These are phyloP conservation scores for Lichtheimia ramosa DNA, from an alignment of 371 early-diverging fungal species.

Conservation along the genomic window DNA sequence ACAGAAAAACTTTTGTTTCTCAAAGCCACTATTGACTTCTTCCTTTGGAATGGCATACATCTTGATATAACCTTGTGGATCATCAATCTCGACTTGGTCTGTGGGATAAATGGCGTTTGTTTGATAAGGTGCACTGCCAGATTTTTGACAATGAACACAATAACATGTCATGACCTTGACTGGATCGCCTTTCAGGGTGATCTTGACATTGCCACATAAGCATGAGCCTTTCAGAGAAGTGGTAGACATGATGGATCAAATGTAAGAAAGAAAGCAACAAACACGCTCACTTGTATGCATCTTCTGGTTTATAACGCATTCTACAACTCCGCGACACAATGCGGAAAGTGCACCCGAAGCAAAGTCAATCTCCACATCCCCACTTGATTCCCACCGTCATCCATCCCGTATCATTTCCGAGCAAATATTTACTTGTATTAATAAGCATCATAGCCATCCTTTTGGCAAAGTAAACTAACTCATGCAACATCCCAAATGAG, in stretches of 20 bases:
- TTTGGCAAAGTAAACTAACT: too few species aligned
- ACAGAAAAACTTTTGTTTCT: slow-evolving; percentile 31
- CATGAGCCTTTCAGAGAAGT: slow-evolving; percentile 12
- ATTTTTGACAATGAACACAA: slow-evolving; percentile 29
- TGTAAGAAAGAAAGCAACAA: background rate
- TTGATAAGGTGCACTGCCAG: slow-evolving; percentile 25
- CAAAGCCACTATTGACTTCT: slow-evolving; percentile 19
- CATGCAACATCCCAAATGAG: too few species aligned
- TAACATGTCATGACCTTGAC: slow-evolving; percentile 20
- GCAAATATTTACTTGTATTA: too few species aligned
- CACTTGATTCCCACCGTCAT: too few species aligned
- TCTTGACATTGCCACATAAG: slow-evolving; percentile 18
- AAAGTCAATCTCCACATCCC: too few species aligned
- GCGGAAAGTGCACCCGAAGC: too few species aligned
- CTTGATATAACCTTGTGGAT: slow-evolving; percentile 17
- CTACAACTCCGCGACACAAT: too few species aligned
- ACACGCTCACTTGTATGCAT: background rate
- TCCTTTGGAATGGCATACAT: slow-evolving; percentile 18
- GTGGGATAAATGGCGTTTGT: slow-evolving; percentile 20
- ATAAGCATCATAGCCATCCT: too few species aligned
- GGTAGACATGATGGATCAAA: slow-evolving; percentile 3
- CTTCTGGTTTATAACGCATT: too few species aligned
- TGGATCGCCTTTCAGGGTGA: slow-evolving; percentile 17
- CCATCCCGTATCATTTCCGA: too few species aligned
- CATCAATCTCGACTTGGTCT: slow-evolving; percentile 10